Evolutionary conservation across 345 rosid genomes (phyloP).

Genomic region (Rhodamnia argentea): DNA sequence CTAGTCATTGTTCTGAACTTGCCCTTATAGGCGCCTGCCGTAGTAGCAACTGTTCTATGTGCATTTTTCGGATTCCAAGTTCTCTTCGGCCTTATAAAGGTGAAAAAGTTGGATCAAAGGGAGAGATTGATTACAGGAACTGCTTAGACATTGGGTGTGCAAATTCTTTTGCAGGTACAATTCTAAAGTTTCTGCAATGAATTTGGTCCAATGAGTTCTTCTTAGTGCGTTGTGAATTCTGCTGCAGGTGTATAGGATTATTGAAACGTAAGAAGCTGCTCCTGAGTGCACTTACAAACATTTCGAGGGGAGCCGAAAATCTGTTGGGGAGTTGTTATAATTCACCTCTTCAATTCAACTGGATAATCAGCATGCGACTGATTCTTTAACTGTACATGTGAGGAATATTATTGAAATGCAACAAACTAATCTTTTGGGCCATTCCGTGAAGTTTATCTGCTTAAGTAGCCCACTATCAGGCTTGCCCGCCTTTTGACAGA

Average conservation of each 20-base stretch:
- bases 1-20: not conserved
- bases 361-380: not conserved
- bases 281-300: not conserved
- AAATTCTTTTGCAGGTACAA: not conserved
- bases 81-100: constrained; percentile 68
- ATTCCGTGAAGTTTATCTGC: not conserved
- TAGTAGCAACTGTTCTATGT: constrained; percentile 47
- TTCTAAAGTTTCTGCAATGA: not conserved
- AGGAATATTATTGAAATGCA: not conserved
- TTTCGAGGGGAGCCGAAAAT: not conserved
- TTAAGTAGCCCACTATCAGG: not conserved
- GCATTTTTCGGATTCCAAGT: constrained; percentile 80
- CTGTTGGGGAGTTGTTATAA: not conserved
- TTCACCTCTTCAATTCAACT: not conserved
- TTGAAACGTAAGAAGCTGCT: not conserved
- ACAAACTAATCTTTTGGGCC: not conserved
- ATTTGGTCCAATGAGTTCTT: not conserved
- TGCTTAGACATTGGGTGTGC: constrained; percentile 44
- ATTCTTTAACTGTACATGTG: not conserved
- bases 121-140: constrained; percentile 91
- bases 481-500: not conserved
- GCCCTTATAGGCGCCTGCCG: constrained; percentile 34
- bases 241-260: not conserved
- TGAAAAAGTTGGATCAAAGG: constrained; percentile 69
- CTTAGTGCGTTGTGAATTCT: not conserved